A percentile compares a stretch with the other conserved stretches of the same genome.
Conservation (phyloP, 1,284 basidiomycete species). For the Cryptococcus deneoformans region DNA sequence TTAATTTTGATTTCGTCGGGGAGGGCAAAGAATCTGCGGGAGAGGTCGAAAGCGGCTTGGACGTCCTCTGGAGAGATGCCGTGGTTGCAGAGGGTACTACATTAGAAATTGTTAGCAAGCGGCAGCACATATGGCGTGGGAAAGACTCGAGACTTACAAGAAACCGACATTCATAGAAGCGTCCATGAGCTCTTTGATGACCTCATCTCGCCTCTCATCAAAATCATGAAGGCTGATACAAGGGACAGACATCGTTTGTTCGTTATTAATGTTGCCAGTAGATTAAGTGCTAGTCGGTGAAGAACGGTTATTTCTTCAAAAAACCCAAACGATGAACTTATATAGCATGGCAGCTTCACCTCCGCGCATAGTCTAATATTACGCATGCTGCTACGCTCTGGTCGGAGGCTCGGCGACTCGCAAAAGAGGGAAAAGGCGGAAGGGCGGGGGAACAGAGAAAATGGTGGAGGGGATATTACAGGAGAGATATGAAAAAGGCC, state of each 20-base stretch:
- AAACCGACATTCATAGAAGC: constrained; percentile 34
- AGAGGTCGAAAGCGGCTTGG: constrained; percentile 20
- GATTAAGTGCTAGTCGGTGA: too few species aligned
- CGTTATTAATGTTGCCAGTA: too few species aligned
- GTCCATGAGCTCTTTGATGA: constrained; percentile 27
- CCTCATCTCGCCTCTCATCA: constrained; percentile 25
- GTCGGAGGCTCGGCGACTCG: too few species aligned
- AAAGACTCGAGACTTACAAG: constrained; percentile 15
- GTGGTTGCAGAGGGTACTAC: constrained; percentile 22
- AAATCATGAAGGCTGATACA: constrained; percentile 36
- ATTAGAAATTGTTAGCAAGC: background rate
- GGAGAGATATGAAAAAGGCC: too few species aligned
- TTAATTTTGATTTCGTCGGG: constrained; percentile 17
- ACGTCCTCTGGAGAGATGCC: constrained; percentile 20
- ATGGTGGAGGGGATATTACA: too few species aligned
- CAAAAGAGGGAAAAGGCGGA: too few species aligned
- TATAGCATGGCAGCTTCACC: too few species aligned
- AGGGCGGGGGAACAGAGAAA: too few species aligned
- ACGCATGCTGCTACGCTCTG: too few species aligned
- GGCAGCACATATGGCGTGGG: background rate
- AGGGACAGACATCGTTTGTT: constrained; percentile 19
- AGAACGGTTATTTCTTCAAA: too few species aligned
- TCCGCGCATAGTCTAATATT: too few species aligned
- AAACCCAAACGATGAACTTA: too few species aligned
- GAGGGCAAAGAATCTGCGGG: constrained; percentile 22